Evolutionary conservation across 202 grass and related monocot species (phyloP), one percentile per base, ranked within the genome.

Genomic region (Hordeum pubiflorum): DNA sequence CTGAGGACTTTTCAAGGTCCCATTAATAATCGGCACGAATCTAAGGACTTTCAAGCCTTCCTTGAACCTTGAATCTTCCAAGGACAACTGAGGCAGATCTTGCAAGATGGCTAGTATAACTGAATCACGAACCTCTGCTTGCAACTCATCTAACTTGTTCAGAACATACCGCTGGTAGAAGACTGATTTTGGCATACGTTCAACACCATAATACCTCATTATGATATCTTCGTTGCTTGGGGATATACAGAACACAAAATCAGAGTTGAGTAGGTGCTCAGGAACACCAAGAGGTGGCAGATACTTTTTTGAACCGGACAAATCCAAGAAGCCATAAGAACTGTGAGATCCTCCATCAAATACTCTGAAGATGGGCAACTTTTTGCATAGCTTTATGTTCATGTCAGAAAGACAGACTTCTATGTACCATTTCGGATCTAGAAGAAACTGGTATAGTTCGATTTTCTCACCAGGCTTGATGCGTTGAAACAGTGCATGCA

Each of bases 391-490:
- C 64, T 84, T 89, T 91, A 89, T 89, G 86, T 88, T 86, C 69
- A 77, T 22, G 33, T 91, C 84, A 91, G 89, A 87, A 83, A 97
- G 72, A 74, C 79, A 71, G 14, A 37, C 66, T 40, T 81, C 87
- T 44, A 92, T 40, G 82, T 94, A 97, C 94, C 94, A 97, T 85
- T 97, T 97, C 41, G 94, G 79, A 82, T 97, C 94, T 77, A 97
- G 80, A 90, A 97, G 87, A 86, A 94, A 97, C 63, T 79, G 89
- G 55, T 82, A 71, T 6, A 97, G 88, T 75, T 97, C 94, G 86
- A 82, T 90, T 89, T 85, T 97, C 80, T 97, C 94, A 73, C 86
- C 81, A 36, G 83, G 59, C 18, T 82, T 86, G 82, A 97, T 83
- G 74, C 75, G 74, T 80, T 92, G 57, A 79, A 97, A 92, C 81